phyloP scores from a whole-genome alignment of 31 red algal species.

The Asparagopsis taxiformis region DNA sequence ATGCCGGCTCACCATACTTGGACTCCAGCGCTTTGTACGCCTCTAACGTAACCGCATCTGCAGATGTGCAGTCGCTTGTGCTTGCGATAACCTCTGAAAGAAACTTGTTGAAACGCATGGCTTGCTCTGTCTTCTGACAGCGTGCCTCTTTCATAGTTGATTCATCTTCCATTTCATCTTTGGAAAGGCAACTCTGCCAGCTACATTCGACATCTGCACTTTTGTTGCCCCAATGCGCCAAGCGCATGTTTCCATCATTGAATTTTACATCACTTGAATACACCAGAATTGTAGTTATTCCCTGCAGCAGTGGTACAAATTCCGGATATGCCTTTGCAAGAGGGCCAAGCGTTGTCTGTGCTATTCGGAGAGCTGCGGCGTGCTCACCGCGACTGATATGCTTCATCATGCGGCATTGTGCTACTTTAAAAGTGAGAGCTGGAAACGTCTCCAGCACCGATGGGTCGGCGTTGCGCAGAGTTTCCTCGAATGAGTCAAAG shows the following conservation, averaged over 20 bases:
- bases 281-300: slow-evolving; percentile 30
- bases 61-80: slow-evolving; percentile 9
- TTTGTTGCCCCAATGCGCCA: background rate
- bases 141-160: background rate
- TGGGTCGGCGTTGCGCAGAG: background rate
- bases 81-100: background rate
- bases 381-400: slow-evolving; percentile 13
- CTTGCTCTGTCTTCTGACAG: background rate
- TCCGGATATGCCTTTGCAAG: slow-evolving; percentile 22
- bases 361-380: slow-evolving; percentile 10
- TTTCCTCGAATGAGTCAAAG: background rate
- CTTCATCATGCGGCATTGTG: slow-evolving; percentile 33
- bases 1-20: slow-evolving; percentile 12
- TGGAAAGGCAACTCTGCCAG: too few species aligned
- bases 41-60: slow-evolving; percentile 25
- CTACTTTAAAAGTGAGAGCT: slow-evolving; percentile 46
- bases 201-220: background rate
- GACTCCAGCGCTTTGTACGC: slow-evolving; percentile 20
- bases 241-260: background rate
- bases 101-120: slow-evolving; percentile 11
- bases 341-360: slow-evolving; percentile 31
- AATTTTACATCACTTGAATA: slow-evolving; percentile 18
- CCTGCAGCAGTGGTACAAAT: slow-evolving; percentile 12
- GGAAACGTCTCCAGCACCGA: background rate
- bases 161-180: background rate